These are phyloP conservation scores for Fomitopsis schrenkii DNA, from an alignment of 1,284 basidiomycete genomes.

Conservation along the genomic window DNA sequence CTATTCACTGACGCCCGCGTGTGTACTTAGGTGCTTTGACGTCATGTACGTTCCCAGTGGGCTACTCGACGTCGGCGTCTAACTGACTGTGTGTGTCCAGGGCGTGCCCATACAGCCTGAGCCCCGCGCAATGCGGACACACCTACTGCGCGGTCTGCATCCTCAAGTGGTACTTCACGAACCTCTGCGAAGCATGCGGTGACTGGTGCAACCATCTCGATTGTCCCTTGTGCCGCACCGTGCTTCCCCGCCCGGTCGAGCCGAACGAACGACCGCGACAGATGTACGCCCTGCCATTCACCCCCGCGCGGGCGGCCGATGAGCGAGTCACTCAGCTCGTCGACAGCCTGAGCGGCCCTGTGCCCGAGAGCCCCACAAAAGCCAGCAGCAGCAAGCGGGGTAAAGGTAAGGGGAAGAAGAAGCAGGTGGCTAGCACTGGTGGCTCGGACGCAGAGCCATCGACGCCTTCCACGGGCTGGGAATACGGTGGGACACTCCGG, in stretches of 20 bases:
- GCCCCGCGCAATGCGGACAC: slow-evolving; percentile 55
- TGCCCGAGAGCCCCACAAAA: neutral
- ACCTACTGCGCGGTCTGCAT: slow-evolving; percentile 63
- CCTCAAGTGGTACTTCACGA: slow-evolving; percentile 63
- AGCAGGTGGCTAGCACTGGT: neutral
- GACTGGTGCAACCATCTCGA: slow-evolving; percentile 62
- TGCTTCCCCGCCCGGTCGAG: slow-evolving; percentile 38
- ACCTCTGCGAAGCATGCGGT: slow-evolving; percentile 54
- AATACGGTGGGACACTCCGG: slow-evolving; percentile 7
- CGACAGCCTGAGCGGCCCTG: slow-evolving; percentile 31
- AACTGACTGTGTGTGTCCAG: slow-evolving; percentile 21
- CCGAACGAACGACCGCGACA: slow-evolving; percentile 46
- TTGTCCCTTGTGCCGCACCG: slow-evolving; percentile 60
- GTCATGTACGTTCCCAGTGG: neutral
- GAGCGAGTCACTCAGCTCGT: slow-evolving; percentile 44
- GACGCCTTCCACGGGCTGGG: slow-evolving; percentile 9
- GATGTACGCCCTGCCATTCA: slow-evolving; percentile 52
- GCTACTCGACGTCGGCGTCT: neutral
- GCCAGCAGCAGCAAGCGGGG: neutral
- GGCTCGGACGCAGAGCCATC: too few species aligned
- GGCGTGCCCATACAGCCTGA: slow-evolving; percentile 56
- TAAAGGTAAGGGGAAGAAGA: slow-evolving; percentile 2
- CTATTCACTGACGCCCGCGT: neutral
- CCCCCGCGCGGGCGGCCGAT: slow-evolving; percentile 54
- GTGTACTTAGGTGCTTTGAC: neutral